These are phyloP conservation scores for Nitzschia sp. DNA, from an alignment of 108 stramenopile genomes.

Conservation along the genomic window DNA sequence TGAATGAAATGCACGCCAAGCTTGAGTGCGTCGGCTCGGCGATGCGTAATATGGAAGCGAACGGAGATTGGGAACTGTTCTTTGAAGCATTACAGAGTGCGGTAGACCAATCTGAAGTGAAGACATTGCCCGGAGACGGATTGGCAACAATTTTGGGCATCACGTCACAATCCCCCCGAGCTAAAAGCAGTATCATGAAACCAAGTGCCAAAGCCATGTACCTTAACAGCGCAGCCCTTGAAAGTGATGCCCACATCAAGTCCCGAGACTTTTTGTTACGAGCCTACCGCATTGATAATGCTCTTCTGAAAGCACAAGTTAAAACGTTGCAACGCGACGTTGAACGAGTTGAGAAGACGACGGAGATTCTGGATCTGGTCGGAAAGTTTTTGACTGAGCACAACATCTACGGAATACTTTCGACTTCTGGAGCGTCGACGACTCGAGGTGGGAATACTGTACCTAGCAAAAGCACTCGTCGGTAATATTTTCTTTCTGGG, in stretches of 20 bases:
- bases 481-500: too few species aligned
- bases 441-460: not conserved
- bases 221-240: slow-evolving; percentile 1
- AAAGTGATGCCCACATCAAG: slow-evolving; percentile 11
- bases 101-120: slow-evolving; percentile 5
- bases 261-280: slow-evolving; percentile 24
- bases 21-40: slow-evolving; percentile 27
- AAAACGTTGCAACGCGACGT: slow-evolving; percentile 36
- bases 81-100: slow-evolving; percentile 26
- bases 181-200: slow-evolving; percentile 9
- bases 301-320: slow-evolving; percentile 35
- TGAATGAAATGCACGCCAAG: slow-evolving; percentile 17
- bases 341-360: slow-evolving; percentile 32
- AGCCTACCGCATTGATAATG: slow-evolving; percentile 54
- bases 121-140: not conserved
- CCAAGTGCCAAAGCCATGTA: slow-evolving; percentile 30
- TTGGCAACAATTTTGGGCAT: not conserved
- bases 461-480: too few species aligned
- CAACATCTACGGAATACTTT: slow-evolving; percentile 36
- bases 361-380: slow-evolving; percentile 13
- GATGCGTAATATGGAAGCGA: slow-evolving; percentile 13
- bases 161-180: not conserved
- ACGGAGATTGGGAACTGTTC: slow-evolving; percentile 45
- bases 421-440: not conserved
- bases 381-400: slow-evolving; percentile 40